phyloP scores from a whole-genome alignment of 2,329 filamentous ascomycete species.

The Calonectria hongkongensis region DNA sequence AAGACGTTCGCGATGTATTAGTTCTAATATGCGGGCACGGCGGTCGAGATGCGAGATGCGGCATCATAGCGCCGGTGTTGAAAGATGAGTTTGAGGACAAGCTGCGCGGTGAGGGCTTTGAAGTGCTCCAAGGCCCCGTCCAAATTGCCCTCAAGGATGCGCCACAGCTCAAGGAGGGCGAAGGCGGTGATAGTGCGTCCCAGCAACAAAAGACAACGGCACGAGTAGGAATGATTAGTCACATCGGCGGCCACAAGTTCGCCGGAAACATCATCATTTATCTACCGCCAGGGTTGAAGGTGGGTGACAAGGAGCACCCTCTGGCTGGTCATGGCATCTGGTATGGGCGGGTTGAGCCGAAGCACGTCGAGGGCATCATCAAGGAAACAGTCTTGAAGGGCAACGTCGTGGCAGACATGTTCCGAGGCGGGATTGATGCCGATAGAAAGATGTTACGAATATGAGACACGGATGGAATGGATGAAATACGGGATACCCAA shows the following conservation, averaged over 20 bases:
- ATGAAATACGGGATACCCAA: constrained; percentile 43
- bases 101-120: constrained; percentile 69
- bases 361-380: constrained; percentile 85
- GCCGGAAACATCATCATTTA: constrained; percentile 91
- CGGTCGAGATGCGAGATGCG: constrained; percentile 87
- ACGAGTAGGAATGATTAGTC: constrained; percentile 82
- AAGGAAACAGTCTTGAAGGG: constrained; percentile 81
- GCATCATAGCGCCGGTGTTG: constrained; percentile 85
- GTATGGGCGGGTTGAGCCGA: constrained; percentile 87
- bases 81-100: constrained; percentile 80
- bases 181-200: background rate
- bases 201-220: constrained; percentile 63
- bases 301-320: constrained; percentile 69
- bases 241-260: constrained; percentile 90
- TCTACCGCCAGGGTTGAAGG: constrained; percentile 74
- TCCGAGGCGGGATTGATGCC: constrained; percentile 80
- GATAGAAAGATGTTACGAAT: constrained; percentile 72
- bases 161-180: constrained; percentile 47
- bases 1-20: constrained; percentile 79
- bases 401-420: constrained; percentile 81
- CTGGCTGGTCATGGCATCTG: constrained; percentile 84
- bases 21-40: constrained; percentile 93
- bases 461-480: constrained; percentile 45
- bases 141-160: constrained; percentile 52
- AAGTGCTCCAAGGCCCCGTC: constrained; percentile 68